A percentile compares a stretch with the other conserved stretches of the same genome.
Evolutionary conservation across 495 filamentous ascomycete genomes (phyloP).

Genomic region (Pseudomonodictys pantanalensis): DNA sequence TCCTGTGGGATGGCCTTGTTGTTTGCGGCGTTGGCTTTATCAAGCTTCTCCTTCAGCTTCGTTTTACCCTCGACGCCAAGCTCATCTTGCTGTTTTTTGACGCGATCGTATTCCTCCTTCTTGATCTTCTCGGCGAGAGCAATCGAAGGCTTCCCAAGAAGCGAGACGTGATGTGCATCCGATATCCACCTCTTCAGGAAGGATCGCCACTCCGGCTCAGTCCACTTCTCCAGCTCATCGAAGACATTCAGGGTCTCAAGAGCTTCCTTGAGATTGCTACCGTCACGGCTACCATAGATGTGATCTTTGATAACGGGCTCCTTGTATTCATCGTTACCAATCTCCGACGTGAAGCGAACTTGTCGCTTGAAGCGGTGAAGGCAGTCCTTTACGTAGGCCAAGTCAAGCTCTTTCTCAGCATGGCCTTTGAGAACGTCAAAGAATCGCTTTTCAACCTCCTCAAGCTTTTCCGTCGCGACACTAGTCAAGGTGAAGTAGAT

Average conservation of each 20-base stretch:
- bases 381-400: slow-evolving; percentile 85
- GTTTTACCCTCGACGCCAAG: slow-evolving; percentile 63
- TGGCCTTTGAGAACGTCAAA: slow-evolving; percentile 80
- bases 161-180: slow-evolving; percentile 79
- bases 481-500: slow-evolving; percentile 80
- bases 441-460: slow-evolving; percentile 76
- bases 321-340: slow-evolving; percentile 68
- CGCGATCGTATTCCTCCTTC: slow-evolving; percentile 57
- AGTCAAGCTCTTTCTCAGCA: slow-evolving; percentile 74
- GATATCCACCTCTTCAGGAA: slow-evolving; percentile 82
- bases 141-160: slow-evolving; percentile 62
- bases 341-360: slow-evolving; percentile 75
- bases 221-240: slow-evolving; percentile 75
- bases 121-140: slow-evolving; percentile 72
- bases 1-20: slow-evolving; percentile 75
- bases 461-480: slow-evolving; percentile 82
- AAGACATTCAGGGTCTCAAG: slow-evolving; percentile 68
- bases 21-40: slow-evolving; percentile 75
- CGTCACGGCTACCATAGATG: slow-evolving; percentile 82
- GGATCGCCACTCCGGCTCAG: slow-evolving; percentile 73
- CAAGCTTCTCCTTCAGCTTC: slow-evolving; percentile 75
- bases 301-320: slow-evolving; percentile 84
- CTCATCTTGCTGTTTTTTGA: slow-evolving; percentile 59
- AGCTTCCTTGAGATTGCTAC: slow-evolving; percentile 66
- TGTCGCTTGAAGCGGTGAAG: slow-evolving; percentile 73